Base-by-base conservation (phyloP, 2,329 filamentous ascomycete species). In the Fusarium xylarioides region DNA sequence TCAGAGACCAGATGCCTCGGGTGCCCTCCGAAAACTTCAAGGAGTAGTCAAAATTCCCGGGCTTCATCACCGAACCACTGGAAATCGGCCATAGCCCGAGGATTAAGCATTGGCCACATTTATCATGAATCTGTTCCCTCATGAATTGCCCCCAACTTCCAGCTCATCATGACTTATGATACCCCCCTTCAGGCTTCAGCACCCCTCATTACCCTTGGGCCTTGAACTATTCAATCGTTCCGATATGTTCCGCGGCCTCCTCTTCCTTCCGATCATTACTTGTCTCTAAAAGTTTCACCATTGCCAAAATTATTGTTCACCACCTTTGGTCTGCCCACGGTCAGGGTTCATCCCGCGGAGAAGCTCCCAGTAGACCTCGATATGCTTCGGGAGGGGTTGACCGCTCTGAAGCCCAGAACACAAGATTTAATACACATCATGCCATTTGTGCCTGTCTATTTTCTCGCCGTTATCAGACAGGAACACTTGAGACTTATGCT, bases 241-340 rank as follows among this genome's bases (percentile, higher is more conserved):
- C 76, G 74, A 68, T 14, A 58, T 60, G 50, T 74, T 62, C 76
- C 74, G 76, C 30, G n/a, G 15, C 15, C 58, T 55, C 57, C 61
- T 62, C 34, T 60, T 11, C 40, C 50, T 63, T 54, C 74, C 75
- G 71, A 63, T 43, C 57, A 55, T 60, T 74, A 55, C 38, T 72
- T 63, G 68, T 52, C 28, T 28, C 38, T 23, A 19, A 11, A 34
- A 46, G 38, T 47, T 43, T 60, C 57, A 32, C 60, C 54, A 49
- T 73, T 50, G 42, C 63, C 50, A 54, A 18, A 74, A 63, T 15
- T 26, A 35, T 46, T 49, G 26, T 63, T 56, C 53, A 73, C n/a
- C 34, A n/a, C 67, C 68, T 63, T 77, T 73, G 66, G 73, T 73
- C 73, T 77, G 70, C 70, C 63, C 66, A 74, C 38, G 42, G 58